These are phyloP conservation scores for Fusarium buxicola DNA, from an alignment of 2,329 filamentous ascomycete genomes.

Conservation along the genomic window DNA sequence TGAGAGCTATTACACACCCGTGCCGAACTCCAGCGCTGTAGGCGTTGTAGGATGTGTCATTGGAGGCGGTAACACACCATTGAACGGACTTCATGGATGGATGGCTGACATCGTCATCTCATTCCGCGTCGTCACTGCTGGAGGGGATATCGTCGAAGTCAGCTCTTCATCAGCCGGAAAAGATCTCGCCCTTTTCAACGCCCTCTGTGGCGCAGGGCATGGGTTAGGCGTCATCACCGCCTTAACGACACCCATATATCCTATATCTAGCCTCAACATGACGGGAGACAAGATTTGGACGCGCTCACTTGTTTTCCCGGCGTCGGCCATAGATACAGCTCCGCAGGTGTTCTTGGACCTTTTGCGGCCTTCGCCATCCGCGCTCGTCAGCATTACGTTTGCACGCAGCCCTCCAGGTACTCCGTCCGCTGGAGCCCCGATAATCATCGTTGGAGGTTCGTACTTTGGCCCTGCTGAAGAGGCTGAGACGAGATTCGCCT, in stretches of 20 bases:
- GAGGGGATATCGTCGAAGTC: slow-evolving; percentile 29
- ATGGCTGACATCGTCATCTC: slow-evolving; percentile 48
- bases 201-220: slow-evolving; percentile 50
- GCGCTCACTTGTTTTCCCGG: slow-evolving; percentile 47
- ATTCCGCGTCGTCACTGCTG: slow-evolving; percentile 45
- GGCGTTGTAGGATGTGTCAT: slow-evolving; percentile 46
- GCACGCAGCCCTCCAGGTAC: slow-evolving; percentile 47
- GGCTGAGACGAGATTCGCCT: slow-evolving; percentile 39
- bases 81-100: slow-evolving; percentile 49
- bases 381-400: slow-evolving; percentile 42
- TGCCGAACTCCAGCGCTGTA: slow-evolving; percentile 45
- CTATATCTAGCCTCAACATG: slow-evolving; percentile 44
- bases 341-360: slow-evolving; percentile 40
- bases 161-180: slow-evolving; percentile 23
- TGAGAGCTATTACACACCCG: slow-evolving; percentile 48
- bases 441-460: slow-evolving; percentile 41
- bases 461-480: slow-evolving; percentile 43
- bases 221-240: slow-evolving; percentile 50
- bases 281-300: slow-evolving; percentile 48
- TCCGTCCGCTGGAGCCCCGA: slow-evolving; percentile 45
- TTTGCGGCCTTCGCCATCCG: slow-evolving; percentile 16
- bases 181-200: slow-evolving; percentile 47
- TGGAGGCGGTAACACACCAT: slow-evolving; percentile 44
- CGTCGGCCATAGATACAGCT: slow-evolving; percentile 35
- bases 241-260: slow-evolving; percentile 42